Conservation (phyloP, 495 filamentous ascomycete genomes). For the Penicillium cinerascens region DNA sequence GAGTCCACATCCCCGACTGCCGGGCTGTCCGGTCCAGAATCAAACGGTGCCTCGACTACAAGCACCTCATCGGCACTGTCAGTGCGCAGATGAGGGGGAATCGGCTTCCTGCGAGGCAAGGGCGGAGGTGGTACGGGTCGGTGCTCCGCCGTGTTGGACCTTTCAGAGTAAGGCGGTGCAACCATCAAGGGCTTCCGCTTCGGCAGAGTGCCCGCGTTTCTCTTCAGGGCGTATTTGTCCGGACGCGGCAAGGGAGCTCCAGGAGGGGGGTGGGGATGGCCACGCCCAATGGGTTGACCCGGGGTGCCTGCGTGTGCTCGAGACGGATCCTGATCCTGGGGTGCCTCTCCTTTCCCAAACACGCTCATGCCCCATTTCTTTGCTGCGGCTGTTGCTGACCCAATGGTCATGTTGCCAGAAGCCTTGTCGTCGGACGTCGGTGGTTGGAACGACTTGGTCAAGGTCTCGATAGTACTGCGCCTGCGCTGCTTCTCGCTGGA, state of each 20-base stretch:
- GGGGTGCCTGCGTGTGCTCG: slow-evolving; percentile 49
- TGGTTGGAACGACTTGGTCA: slow-evolving; percentile 34
- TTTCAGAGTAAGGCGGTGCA: slow-evolving; percentile 31
- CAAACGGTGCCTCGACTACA: slow-evolving; percentile 50
- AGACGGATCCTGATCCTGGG: slow-evolving; percentile 26
- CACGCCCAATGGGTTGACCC: slow-evolving; percentile 68
- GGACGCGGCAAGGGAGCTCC: slow-evolving; percentile 71
- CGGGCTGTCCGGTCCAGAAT: slow-evolving; percentile 51
- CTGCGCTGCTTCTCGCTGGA: slow-evolving; percentile 32
- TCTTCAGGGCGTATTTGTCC: slow-evolving; percentile 58
- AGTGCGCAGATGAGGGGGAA: slow-evolving; percentile 19
- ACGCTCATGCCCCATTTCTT: slow-evolving; percentile 82
- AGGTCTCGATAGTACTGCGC: slow-evolving; percentile 41
- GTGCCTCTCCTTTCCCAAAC: slow-evolving; percentile 53
- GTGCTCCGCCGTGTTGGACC: slow-evolving; percentile 18
- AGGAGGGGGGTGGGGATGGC: slow-evolving; percentile 50
- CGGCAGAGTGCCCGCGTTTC: slow-evolving; percentile 53
- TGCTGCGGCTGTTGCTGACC: slow-evolving; percentile 70
- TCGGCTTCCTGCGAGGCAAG: slow-evolving; percentile 29
- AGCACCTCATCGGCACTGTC: slow-evolving; percentile 39
- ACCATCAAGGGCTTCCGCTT: slow-evolving; percentile 58
- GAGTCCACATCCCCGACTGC: slow-evolving; percentile 26
- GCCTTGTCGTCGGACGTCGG: slow-evolving; percentile 30
- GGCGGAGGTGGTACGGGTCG: slow-evolving; percentile 17
- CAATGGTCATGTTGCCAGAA: slow-evolving; percentile 53